A percentile compares a stretch with the other conserved stretches of the same genome.
phyloP scores from a whole-genome alignment of 768 basidiomycete species.

The Amanita fuliginea region DNA sequence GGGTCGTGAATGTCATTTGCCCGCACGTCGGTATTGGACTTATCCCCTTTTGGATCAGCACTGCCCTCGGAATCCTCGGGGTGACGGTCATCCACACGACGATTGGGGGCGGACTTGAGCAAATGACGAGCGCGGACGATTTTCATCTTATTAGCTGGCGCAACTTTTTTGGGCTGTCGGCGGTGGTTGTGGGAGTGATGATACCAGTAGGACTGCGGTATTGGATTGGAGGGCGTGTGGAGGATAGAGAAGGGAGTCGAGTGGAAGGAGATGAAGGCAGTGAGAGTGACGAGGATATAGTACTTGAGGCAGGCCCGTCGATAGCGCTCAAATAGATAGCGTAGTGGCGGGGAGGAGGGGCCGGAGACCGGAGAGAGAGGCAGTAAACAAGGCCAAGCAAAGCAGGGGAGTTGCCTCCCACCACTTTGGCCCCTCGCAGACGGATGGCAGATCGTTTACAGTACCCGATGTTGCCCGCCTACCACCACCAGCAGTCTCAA shows the following conservation, averaged over 20 bases:
- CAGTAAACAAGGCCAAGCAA: slow-evolving; percentile 34
- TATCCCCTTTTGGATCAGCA: slow-evolving; percentile 81
- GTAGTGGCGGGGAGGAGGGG: not conserved
- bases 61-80: slow-evolving; percentile 84
- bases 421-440: slow-evolving; percentile 28
- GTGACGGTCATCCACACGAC: slow-evolving; percentile 92
- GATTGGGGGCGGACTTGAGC: slow-evolving; percentile 85
- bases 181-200: slow-evolving; percentile 84
- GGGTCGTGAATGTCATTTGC: slow-evolving; percentile 89
- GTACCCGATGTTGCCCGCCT: slow-evolving; percentile 45
- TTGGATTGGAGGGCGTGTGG: slow-evolving; percentile 44
- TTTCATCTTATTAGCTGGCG: slow-evolving; percentile 90
- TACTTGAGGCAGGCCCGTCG: not conserved
- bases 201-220: slow-evolving; percentile 86
- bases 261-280: slow-evolving; percentile 12
- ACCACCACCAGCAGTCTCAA: slow-evolving; percentile 22
- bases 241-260: slow-evolving; percentile 23
- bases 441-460: slow-evolving; percentile 52
- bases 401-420: slow-evolving; percentile 43
- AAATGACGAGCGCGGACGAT: slow-evolving; percentile 90
- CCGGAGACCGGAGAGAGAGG: slow-evolving; percentile 6
- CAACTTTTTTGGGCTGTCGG: slow-evolving; percentile 78
- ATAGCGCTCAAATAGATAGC: slow-evolving; percentile 1
- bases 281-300: not conserved
- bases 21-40: slow-evolving; percentile 87